Conservation (phyloP, 352 stramenopile genomes). For the Pythium guiyangense region DNA sequence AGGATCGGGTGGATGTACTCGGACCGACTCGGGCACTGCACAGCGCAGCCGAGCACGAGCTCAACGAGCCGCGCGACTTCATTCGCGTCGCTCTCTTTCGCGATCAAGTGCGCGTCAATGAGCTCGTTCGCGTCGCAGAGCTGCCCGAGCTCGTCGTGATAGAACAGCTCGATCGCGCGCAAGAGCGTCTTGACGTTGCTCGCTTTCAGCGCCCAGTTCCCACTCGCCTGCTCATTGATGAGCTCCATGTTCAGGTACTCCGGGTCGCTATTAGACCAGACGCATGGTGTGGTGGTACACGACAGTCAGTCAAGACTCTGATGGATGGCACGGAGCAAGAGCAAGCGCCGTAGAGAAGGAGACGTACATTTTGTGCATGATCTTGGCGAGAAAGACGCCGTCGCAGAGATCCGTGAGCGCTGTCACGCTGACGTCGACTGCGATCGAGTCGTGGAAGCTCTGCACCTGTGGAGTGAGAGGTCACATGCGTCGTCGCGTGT, state of each 20-base stretch:
- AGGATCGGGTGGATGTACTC: slow-evolving; percentile 87
- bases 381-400: slow-evolving; percentile 76
- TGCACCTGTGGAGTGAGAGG: slow-evolving; percentile 47
- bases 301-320: not conserved
- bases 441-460: slow-evolving; percentile 63
- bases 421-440: slow-evolving; percentile 30
- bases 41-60: slow-evolving; percentile 69
- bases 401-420: slow-evolving; percentile 63
- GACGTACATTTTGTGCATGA: slow-evolving; percentile 85
- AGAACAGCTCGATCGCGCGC: slow-evolving; percentile 74
- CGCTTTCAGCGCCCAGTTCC: slow-evolving; percentile 73
- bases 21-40: slow-evolving; percentile 73
- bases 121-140: slow-evolving; percentile 65
- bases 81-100: slow-evolving; percentile 60
- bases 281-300: not conserved
- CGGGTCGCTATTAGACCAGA: slow-evolving; percentile 46
- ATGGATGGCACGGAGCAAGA: not conserved
- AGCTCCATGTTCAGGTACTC: slow-evolving; percentile 79
- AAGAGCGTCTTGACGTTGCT: slow-evolving; percentile 81
- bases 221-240: slow-evolving; percentile 50
- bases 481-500: no score
- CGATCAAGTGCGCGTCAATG: slow-evolving; percentile 62
- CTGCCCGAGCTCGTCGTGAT: slow-evolving; percentile 76
- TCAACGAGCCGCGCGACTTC: slow-evolving; percentile 71
- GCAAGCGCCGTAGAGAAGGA: not conserved